Evolutionary conservation across 805 yeast species (phyloP), one percentile per base, ranked within the genome.

Genomic region (Jamesozyma piceae): DNA sequence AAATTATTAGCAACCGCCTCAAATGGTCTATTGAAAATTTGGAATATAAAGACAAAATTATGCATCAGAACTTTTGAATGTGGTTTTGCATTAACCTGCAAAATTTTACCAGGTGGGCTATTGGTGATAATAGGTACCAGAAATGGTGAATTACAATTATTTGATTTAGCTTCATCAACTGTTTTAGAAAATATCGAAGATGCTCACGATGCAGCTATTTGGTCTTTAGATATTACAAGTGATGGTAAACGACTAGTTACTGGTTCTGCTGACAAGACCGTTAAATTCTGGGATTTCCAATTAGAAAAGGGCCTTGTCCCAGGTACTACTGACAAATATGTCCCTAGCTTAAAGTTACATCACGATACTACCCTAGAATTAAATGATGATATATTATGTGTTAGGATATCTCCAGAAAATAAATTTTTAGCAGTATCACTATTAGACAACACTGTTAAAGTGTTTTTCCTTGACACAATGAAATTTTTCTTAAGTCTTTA

Each of bases 381-480:
- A 42, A 74, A 73, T 38, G 98, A 92, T 51, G 97, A 90, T 53
- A 81, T 92, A 5, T 67, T 92, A 41, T 68, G 84, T 35, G 84
- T 92, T 6, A 78, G 72, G 49, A 72, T 90, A 18, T 85, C 96
- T 0, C 87, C 95, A 2, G 92, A 87, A 57, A 68, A 77, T 42
- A 83, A 74, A 58, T 77, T 71, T 46, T 64, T 92, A 43, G 95
- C 97, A 4, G 82, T 84, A 4, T 83, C 97, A 1, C 67, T 92
- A 43, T 69, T 90, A 50, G 96, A 92, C 61, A 88, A 82, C 60
- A 92, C 96, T n/a, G 95, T 92, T 36, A 94, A 92, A 64, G 92
- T 92, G 17, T 87, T 92, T 55, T 90, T 82, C 60, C 69, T 80
- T 41, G 97, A 90, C 58, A 71, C 94, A 13, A 71, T 89, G 60